Evolutionary conservation across 2,329 filamentous ascomycete genomes (phyloP).

Genomic region (Aspergillus aculeatinus): DNA sequence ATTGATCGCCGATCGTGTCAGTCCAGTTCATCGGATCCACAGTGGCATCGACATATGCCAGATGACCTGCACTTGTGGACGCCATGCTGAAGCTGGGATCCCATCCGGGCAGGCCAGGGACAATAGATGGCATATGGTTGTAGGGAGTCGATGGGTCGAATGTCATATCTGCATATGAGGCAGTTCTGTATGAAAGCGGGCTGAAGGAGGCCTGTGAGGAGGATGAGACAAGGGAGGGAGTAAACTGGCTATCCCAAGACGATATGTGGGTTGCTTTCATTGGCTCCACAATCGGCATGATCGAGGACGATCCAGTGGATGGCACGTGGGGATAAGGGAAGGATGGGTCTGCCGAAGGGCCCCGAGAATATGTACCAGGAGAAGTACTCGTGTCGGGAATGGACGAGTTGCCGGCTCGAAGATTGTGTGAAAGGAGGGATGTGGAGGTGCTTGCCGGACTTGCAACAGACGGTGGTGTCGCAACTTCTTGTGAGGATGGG

Average conservation of each 20-base stretch:
- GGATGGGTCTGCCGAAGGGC: constrained; percentile 34
- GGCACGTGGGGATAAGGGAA: constrained; percentile 25
- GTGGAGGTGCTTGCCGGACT: constrained; percentile 43
- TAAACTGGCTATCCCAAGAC: constrained; percentile 19
- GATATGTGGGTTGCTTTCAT: constrained; percentile 21
- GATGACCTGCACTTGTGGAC: constrained; percentile 36
- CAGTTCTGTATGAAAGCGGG: constrained; percentile 20
- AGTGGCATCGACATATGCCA: constrained; percentile 35
- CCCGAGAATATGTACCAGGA: constrained; percentile 35
- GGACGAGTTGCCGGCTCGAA: constrained; percentile 29
- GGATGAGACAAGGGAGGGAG: constrained; percentile 12
- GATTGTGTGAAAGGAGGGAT: constrained; percentile 37
- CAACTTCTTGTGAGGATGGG: constrained; percentile 41
- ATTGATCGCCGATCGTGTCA: constrained; percentile 46
- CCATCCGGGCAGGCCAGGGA: constrained; percentile 43
- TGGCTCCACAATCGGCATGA: constrained; percentile 16
- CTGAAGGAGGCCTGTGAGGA: constrained; percentile 22
- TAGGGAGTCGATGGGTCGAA: constrained; percentile 41
- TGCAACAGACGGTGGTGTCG: constrained; percentile 40
- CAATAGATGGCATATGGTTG: constrained; percentile 42
- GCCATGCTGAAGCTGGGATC: constrained; percentile 41
- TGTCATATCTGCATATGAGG: constrained; percentile 26
- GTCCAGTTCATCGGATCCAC: constrained; percentile 45
- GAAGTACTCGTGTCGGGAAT: constrained; percentile 28
- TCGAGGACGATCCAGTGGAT: constrained; percentile 19